Evolutionary conservation across 179 eudicot genomes (phyloP), one percentile per base, ranked within the genome.

Genomic region (Kewa caespitosa): DNA sequence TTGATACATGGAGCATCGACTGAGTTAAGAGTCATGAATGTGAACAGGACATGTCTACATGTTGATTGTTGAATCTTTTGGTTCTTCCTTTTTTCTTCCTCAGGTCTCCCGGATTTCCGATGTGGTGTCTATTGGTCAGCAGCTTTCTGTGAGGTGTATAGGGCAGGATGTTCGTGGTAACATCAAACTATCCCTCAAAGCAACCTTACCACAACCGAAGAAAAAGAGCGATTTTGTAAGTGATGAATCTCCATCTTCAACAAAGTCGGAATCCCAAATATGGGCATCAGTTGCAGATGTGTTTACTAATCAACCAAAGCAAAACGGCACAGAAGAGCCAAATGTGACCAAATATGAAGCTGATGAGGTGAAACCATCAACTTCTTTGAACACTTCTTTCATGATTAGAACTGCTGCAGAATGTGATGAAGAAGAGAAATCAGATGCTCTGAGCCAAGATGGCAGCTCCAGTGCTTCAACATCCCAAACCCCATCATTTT

Each of bases 111-210:
- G 86, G 79, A 86, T 93, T 55, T 84, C 94, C n/a, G 99, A 95
- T 84, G 89, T 89, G 78, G 83, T 95, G 76, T 84, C 91, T 52
- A 62, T 91, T 59, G 98, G 98, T 74, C 98, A 95, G 82, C 86
- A 81, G 74, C 85, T 95, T 75, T 78, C 84, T 37, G 64, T 95
- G 73, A 91, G 72, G 90, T 95, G 99, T 81, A 93, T 93, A 62
- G 99, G 88, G 46, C 89, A 79, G 82, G 99, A 95, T 86, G 81
- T 86, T 76, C 93, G 97, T 76, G 99, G 99, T 68, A 95, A 95
- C 83, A 84, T 93, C 38, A 95, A 90, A 74, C 78, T 95, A 74
- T 95, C 99, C 66, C 93, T 90, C 39, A 95, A 89, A 83, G 92
- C 94, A 75, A 83, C 88, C 54, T 27, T 74, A 76, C 87, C 84